These are phyloP conservation scores for Ophiostoma pallidulum DNA, from an alignment of 2,329 filamentous ascomycete species.

Conservation along the genomic window DNA sequence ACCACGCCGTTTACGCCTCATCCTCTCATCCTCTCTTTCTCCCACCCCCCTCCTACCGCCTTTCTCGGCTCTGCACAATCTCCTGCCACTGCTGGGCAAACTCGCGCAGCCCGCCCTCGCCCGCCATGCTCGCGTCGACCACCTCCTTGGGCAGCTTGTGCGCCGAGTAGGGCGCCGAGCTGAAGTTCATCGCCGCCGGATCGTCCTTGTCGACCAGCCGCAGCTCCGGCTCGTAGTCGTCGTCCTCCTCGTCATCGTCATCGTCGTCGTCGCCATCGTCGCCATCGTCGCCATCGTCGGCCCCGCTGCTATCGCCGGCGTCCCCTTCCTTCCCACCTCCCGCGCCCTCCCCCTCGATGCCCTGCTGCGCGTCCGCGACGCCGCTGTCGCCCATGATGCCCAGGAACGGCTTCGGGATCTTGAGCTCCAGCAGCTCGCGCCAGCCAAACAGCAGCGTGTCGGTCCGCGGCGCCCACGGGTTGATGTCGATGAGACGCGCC, in stretches of 20 bases:
- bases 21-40: neutral
- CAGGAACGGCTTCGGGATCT: conserved; percentile 49
- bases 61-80: conserved; percentile 25
- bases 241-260: conserved; percentile 38
- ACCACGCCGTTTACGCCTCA: too few species aligned
- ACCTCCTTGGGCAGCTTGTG: conserved; percentile 94
- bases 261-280: conserved; percentile 13
- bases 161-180: conserved; percentile 79
- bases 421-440: conserved; percentile 71
- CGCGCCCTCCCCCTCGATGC: too few species aligned
- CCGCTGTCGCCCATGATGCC: conserved; percentile 30
- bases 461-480: conserved; percentile 84
- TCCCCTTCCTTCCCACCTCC: too few species aligned
- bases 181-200: conserved; percentile 75
- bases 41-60: neutral
- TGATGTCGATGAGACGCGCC: conserved; percentile 86
- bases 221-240: conserved; percentile 64
- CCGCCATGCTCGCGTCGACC: conserved; percentile 59
- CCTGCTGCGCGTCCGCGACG: conserved; percentile 21
- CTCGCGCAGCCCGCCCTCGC: conserved; percentile 69
- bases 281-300: conserved; percentile 26
- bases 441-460: conserved; percentile 86
- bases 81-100: conserved; percentile 69
- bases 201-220: conserved; percentile 76
- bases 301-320: neutral